A percentile compares a stretch with the other conserved stretches of the same genome.
Evolutionary conservation across 768 basidiomycete genomes (phyloP).

Genomic region (Xanthoconium purpureum): DNA sequence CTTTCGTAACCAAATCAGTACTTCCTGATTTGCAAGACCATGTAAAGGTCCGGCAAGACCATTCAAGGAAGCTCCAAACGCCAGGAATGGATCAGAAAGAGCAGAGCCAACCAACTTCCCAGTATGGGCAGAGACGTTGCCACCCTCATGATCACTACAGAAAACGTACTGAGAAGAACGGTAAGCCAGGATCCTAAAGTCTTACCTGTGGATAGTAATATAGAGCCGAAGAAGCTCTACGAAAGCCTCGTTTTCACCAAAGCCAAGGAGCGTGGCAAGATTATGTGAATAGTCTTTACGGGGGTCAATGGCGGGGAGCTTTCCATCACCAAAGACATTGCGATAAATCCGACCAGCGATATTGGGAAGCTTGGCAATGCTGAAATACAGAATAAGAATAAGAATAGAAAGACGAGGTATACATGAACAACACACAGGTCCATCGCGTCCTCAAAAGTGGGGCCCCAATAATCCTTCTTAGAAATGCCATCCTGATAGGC

Average conservation of each 20-base stretch:
- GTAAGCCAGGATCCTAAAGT: not conserved
- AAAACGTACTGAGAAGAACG: not conserved
- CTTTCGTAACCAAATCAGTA: conserved; percentile 89
- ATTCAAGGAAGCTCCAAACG: conserved; percentile 89
- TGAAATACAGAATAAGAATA: conserved; percentile 25
- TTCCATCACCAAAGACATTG: conserved; percentile 85
- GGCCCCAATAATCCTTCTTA: conserved; percentile 97
- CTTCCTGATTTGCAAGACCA: conserved; percentile 97
- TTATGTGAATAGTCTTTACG: conserved; percentile 89
- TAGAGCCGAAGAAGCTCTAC: conserved; percentile 95
- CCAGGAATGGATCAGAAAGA: conserved; percentile 95
- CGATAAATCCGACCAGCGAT: conserved; percentile 92
- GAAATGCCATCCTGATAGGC: conserved; percentile 89
- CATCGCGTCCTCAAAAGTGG: conserved; percentile 88
- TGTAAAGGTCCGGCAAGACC: conserved; percentile 97
- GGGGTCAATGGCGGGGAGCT: conserved; percentile 80
- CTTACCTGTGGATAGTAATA: conserved; percentile 90
- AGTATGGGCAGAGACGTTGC: conserved; percentile 95
- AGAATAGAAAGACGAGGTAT: not conserved
- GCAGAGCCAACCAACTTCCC: conserved; percentile 93
- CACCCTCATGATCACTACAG: conserved; percentile 90
- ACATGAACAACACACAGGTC: conserved; percentile 53
- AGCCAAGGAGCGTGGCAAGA: conserved; percentile 86
- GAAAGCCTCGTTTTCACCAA: conserved; percentile 81
- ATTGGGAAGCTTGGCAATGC: conserved; percentile 95